Evolutionary conservation across 2,329 filamentous ascomycete species (phyloP).

Genomic region (Ophiostoma triangulosporum): DNA sequence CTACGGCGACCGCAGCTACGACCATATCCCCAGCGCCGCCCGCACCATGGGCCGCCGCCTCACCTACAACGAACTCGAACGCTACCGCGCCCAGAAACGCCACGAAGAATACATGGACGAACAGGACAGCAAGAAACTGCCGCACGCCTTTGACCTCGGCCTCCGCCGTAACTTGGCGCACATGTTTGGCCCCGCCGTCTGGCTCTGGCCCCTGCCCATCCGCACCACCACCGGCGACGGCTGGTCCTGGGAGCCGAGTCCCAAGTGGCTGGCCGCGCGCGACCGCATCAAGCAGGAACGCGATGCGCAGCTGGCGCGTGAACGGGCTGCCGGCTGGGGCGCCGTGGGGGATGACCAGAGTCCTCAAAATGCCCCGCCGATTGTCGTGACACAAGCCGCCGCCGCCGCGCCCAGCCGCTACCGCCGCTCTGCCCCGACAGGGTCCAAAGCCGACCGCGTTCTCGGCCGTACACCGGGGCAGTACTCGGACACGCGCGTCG

Average conservation of each 20-base stretch:
- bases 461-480: conserved; percentile 43
- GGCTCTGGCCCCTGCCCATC: conserved; percentile 69
- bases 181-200: conserved; percentile 61
- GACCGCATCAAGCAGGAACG: conserved; percentile 47
- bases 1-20: not conserved
- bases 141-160: conserved; percentile 87
- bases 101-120: conserved; percentile 74
- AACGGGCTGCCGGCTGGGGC: conserved; percentile 57
- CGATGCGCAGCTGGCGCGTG: conserved; percentile 46
- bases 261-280: conserved; percentile 60
- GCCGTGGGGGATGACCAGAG: conserved; percentile 4
- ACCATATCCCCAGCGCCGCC: conserved; percentile 9
- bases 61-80: conserved; percentile 43
- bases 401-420: conserved; percentile 5
- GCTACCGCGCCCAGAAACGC: conserved; percentile 37
- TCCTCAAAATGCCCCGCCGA: not conserved
- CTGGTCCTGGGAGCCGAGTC: conserved; percentile 83
- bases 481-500: conserved; percentile 30
- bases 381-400: conserved; percentile 2
- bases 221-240: conserved; percentile 82
- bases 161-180: conserved; percentile 66
- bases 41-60: conserved; percentile 28
- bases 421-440: not conserved
- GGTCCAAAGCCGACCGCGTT: conserved; percentile 42
- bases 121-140: conserved; percentile 72